Conservation (phyloP, 345 rosid genomes). For the Conringia planisiliqua region DNA sequence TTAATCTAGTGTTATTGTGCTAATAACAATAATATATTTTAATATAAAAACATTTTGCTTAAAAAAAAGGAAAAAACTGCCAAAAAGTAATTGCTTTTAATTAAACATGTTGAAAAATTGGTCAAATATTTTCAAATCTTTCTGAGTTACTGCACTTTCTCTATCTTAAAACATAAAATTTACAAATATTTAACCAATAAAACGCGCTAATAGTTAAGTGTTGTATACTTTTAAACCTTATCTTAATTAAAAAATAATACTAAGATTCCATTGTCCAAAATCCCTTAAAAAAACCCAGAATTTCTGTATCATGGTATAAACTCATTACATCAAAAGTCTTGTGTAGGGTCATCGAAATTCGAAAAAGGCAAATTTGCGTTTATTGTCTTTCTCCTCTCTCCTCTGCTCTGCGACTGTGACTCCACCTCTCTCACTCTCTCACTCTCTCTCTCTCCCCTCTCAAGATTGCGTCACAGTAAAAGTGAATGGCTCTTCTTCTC, state of each 20-base stretch:
- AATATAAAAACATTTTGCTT: no score
- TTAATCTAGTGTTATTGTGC: no score
- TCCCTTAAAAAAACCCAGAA: not conserved
- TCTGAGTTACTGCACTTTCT: no score
- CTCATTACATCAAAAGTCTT: slow-evolving; percentile 21
- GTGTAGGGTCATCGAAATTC: slow-evolving; percentile 7
- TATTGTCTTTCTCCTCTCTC: not conserved
- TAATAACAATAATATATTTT: no score
- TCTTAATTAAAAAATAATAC: not conserved
- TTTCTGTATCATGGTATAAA: slow-evolving; percentile 11
- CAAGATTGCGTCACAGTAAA: slow-evolving; percentile 25
- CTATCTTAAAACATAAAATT: not conserved
- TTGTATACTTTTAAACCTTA: not conserved
- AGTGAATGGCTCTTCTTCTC: slow-evolving; percentile 32
- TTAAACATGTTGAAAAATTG: no score
- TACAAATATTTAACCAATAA: not conserved
- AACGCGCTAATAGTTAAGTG: not conserved
- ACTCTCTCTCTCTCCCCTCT: no score
- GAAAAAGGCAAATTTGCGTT: slow-evolving; percentile 4
- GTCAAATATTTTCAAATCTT: no score
- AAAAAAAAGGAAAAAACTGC: no score
- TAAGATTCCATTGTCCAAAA: not conserved
- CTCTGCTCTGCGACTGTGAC: not conserved
- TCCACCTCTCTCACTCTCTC: not conserved
- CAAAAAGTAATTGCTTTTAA: no score